A percentile compares a stretch with the other conserved stretches of the same genome.
Evolutionary conservation across 2,329 filamentous ascomycete genomes (phyloP).

Genomic region (Nothopassalora personata): DNA sequence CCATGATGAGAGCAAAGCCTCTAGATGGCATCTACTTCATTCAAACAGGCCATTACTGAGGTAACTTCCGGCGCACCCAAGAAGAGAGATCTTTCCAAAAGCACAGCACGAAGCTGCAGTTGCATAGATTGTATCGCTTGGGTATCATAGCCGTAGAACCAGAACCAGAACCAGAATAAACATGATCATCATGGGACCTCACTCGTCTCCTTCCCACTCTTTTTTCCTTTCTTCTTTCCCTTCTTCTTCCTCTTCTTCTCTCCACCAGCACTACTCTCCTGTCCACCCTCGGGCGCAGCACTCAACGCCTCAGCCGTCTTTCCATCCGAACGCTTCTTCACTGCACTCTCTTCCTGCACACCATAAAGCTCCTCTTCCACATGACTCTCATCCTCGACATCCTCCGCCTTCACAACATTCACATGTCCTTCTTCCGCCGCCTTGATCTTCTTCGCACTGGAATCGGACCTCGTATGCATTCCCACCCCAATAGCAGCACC

Average conservation of each 20-base stretch:
- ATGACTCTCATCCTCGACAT: slow-evolving; percentile 7
- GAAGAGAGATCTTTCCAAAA: not conserved
- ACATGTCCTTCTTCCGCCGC: slow-evolving; percentile 21
- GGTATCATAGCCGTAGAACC: not conserved
- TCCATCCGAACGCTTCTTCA: not conserved
- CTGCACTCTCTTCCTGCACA: not conserved
- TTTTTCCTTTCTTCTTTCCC: not conserved
- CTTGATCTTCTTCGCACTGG: slow-evolving; percentile 30
- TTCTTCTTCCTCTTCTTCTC: not conserved
- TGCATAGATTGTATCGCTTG: not conserved
- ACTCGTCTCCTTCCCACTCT: not conserved
- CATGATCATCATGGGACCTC: not conserved
- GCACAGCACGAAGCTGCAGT: not conserved
- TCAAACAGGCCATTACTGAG: not conserved
- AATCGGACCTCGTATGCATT: slow-evolving; percentile 33
- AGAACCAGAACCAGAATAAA: not conserved
- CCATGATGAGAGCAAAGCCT: no score
- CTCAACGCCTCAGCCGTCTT: not conserved
- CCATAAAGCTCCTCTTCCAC: slow-evolving; percentile 1
- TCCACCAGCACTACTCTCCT: not conserved
- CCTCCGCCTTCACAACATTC: slow-evolving; percentile 13
- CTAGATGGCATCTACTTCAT: not conserved
- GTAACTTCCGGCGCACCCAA: not conserved
- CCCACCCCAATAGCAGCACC: slow-evolving; percentile 13
- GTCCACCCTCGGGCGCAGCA: not conserved